Conservation (phyloP, 768 basidiomycete species). For the Kondoa malvinella region DNA sequence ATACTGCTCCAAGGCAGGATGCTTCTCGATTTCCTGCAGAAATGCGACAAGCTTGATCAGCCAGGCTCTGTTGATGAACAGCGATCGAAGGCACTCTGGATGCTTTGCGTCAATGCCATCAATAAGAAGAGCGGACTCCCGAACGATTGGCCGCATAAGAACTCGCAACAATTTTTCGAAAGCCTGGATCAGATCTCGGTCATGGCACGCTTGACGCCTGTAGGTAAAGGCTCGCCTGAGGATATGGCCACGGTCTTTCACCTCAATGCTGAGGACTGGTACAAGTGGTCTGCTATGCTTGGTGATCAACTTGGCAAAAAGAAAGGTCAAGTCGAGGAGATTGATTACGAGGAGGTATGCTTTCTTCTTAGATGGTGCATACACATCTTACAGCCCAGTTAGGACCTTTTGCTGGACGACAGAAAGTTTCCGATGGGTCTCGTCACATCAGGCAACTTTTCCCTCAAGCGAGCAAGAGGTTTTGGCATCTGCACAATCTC, state of each 20-base stretch:
- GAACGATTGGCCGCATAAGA: too few species aligned
- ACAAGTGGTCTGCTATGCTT: conserved; percentile 37
- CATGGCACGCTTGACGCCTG: conserved; percentile 46
- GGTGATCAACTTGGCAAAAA: conserved; percentile 27
- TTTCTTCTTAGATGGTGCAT: background rate
- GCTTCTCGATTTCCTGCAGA: conserved; percentile 1
- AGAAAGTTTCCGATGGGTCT: conserved; percentile 44
- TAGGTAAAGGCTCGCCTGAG: conserved; percentile 51
- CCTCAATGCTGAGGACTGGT: conserved; percentile 42
- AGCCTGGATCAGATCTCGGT: conserved; percentile 49
- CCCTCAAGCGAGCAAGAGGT: conserved; percentile 58
- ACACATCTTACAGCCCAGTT: conserved; percentile 11
- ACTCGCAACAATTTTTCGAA: too few species aligned
- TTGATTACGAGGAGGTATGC: conserved; percentile 20
- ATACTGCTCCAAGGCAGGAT: background rate
- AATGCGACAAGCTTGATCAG: too few species aligned
- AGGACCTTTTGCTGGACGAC: background rate
- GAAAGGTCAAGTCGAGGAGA: conserved; percentile 19
- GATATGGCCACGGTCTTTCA: conserved; percentile 59
- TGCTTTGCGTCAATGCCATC: too few species aligned
- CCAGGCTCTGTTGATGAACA: too few species aligned
- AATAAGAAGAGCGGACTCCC: too few species aligned
- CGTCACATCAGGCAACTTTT: conserved; percentile 66
- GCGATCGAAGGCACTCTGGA: too few species aligned
- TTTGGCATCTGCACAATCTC: conserved; percentile 61